Conservation (phyloP, 441 rosid species). For the Hura crepitans region DNA sequence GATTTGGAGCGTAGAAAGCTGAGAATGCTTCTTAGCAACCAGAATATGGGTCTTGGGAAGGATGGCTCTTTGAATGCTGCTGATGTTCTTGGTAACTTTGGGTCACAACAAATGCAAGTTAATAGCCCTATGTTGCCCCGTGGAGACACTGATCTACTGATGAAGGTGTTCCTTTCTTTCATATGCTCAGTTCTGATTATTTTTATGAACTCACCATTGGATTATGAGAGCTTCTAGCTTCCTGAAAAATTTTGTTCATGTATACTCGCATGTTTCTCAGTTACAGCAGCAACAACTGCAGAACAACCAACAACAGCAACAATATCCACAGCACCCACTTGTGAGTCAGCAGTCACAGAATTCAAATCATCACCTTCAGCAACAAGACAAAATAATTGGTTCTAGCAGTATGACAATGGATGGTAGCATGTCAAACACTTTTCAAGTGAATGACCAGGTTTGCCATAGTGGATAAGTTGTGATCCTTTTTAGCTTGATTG, state of each 20-base stretch:
- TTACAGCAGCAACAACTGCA: conserved; percentile 39
- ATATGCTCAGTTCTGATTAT: neutral
- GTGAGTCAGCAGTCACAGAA: conserved; percentile 57
- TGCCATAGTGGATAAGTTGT: conserved; percentile 9
- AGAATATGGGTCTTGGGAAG: conserved; percentile 55
- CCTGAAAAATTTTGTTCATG: conserved; percentile 13
- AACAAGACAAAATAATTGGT: conserved; percentile 59
- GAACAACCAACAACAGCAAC: conserved; percentile 42
- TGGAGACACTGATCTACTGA: conserved; percentile 55
- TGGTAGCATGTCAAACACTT: conserved; percentile 68
- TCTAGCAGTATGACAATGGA: conserved; percentile 55
- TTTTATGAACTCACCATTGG: neutral
- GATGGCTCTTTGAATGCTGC: conserved; percentile 53
- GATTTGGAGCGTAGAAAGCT: conserved; percentile 61
- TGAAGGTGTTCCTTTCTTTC: conserved; percentile 42
- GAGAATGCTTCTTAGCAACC: conserved; percentile 63
- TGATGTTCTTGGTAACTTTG: conserved; percentile 51
- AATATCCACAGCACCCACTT: conserved; percentile 51
- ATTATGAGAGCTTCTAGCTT: conserved; percentile 8
- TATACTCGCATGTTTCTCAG: conserved; percentile 20
- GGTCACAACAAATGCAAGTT: conserved; percentile 51
- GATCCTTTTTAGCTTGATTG: neutral
- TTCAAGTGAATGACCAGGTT: conserved; percentile 79
- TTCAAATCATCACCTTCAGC: conserved; percentile 50
- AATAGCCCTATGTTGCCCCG: conserved; percentile 46